Base-by-base conservation (phyloP, 2,329 filamentous ascomycete species). In the Trichoderma sp. region DNA sequence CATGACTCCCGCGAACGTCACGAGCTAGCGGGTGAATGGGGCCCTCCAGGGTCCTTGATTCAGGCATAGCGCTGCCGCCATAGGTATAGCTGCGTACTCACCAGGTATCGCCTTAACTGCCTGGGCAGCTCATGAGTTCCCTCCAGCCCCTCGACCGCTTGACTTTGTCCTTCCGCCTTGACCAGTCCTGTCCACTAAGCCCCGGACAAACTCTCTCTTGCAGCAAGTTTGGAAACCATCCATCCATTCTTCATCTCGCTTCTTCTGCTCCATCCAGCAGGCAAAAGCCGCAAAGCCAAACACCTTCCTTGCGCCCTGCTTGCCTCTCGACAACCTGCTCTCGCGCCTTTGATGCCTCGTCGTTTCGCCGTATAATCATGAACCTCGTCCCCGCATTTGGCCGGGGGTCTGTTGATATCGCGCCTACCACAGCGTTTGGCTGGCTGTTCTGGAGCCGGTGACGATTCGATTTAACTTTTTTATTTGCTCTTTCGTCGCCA, bases 321-420 rank as follows among this genome's bases (percentile, higher is more conserved):
- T 69, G 36, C 55, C 55, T 43, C 39, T 30, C 30, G 9, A 36
- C 36, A 36, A 36, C 39, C 28, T 28, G 39, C 61, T 26, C 66
- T 53, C 32, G 62, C 71, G 68, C 71, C 57, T 59, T 58, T 65
- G 58, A 71, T 73, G 71, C 68, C 63, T 68, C 64, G 43, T n/a
- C 50, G 57, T 58, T 57, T 53, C 43, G 47, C 68, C 32, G 43
- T 64, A 64, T 58, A 75, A 74, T 68, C 75, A 78, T 78, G 76
- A 77, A 57, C 73, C 69, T 70, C 73, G 68, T 74, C 76, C 76
- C 76, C 76, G 76, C 76, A 73, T 72, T 72, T 73, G 74, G 74
- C 75, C 73, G 76, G 73, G 74, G 76, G 75, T 77, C 74, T 74
- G 73, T 73, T 73, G 74, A 76, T 75, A 76, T 74, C 72, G 75